phyloP scores from a whole-genome alignment of 139 green algal species.

The Coelastrella sp. region DNA sequence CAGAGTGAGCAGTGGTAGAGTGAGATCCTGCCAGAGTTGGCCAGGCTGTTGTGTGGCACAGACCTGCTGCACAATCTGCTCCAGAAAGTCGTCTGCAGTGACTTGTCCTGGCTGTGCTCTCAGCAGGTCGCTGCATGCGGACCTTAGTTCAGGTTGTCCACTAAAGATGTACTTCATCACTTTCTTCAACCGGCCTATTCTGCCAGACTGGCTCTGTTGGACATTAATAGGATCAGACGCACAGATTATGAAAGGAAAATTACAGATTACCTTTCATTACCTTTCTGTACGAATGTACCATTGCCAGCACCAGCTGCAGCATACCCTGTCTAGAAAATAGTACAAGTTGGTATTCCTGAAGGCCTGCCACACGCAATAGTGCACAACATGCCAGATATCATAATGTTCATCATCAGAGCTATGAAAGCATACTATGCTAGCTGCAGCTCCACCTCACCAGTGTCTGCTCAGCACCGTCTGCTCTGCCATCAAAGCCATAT shows the following conservation, averaged over 20 bases:
- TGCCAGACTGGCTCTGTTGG: background rate
- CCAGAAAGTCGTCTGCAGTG: constrained; percentile 28
- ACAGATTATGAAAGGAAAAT: background rate
- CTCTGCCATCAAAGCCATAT: constrained; percentile 38
- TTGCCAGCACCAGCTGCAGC: too few relatives aligned
- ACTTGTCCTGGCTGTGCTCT: constrained; percentile 2
- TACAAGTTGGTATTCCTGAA: too few relatives aligned
- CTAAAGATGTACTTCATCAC: constrained; percentile 57
- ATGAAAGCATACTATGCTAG: background rate
- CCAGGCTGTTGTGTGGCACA: background rate
- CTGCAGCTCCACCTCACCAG: background rate
- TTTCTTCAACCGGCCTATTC: background rate
- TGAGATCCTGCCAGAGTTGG: too few relatives aligned
- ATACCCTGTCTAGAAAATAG: too few relatives aligned
- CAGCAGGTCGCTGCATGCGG: constrained; percentile 45
- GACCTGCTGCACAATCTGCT: constrained; percentile 43
- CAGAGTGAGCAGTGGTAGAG: too few relatives aligned
- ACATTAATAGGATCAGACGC: background rate
- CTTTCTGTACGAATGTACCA: too few relatives aligned
- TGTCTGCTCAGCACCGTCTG: background rate
- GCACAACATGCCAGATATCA: too few relatives aligned
- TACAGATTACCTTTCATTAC: too few relatives aligned
- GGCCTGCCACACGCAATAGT: too few relatives aligned
- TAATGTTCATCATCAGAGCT: background rate
- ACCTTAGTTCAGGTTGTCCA: constrained; percentile 24